Evolutionary conservation across 1,284 basidiomycete genomes (phyloP), one percentile per base, ranked within the genome.

Genomic region (Golubevia pallescens): DNA sequence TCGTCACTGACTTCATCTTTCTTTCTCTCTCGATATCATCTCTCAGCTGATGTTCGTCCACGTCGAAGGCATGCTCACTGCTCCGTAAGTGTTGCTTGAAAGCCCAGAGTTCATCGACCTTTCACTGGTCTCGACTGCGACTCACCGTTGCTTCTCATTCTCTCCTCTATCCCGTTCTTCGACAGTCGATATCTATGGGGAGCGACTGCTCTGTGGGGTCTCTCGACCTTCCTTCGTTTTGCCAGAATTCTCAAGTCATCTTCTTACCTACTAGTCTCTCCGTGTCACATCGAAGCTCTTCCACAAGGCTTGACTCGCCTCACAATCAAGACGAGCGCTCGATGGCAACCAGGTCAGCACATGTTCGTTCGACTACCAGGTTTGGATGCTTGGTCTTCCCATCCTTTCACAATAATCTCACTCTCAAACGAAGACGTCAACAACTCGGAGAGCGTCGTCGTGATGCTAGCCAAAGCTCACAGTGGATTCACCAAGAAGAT

Each of bases 381-480:
- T 6, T 52, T 80, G 32, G 57, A 6, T 3, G 62, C 61, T 4
- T 71, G 74, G 0, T 70, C 74, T 13, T 68, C 69, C 19, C 80
- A 82, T 42, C 80, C 80, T 0, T 82, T 81, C 53, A 82, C 80
- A n/a, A 73, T 81, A 38, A 58, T 76, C 1, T 79, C 74, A 16
- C 61, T 80, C 58, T 72, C 79, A 14, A 38, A 38, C 34, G 10
- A 10, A 4, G 34, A 38, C 34, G 34, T 38, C 34, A 38, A 66
- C 28, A 67, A 75, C 63, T 60, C 66, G 38, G 34, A 71, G 6
- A 75, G 70, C 4, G 63, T 59, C 1, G 57, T 74, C 6, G 74
- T 78, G 14, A 51, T 75, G 51, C 62, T 78, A 60, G 74, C 72
- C 24, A 72, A 65, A 55, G 69, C 67, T n/a, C 71, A 57, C 13